phyloP scores from a whole-genome alignment of 2,329 filamentous ascomycete genomes.

The Westerdykella aurantiaca region DNA sequence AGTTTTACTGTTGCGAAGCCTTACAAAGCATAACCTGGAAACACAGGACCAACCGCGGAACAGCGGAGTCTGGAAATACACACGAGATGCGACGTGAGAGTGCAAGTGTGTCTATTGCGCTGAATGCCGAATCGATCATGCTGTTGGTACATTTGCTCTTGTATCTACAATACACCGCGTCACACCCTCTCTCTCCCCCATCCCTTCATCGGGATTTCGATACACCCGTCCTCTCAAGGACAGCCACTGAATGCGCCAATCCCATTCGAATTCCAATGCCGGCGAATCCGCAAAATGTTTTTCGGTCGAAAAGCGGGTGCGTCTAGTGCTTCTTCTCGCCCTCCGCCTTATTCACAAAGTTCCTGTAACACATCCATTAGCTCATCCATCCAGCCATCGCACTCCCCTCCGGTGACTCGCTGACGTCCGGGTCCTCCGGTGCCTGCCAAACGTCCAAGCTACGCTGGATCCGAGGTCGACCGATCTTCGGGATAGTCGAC shows the following conservation, averaged over 20 bases:
- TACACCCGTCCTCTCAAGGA: too few relatives aligned
- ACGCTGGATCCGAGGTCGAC: too few relatives aligned
- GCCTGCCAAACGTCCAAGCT: neutral
- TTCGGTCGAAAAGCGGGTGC: neutral
- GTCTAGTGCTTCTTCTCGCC: conserved; percentile 21
- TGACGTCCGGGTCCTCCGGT: neutral
- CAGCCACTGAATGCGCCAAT: too few relatives aligned
- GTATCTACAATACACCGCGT: conserved; percentile 29
- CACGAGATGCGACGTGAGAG: neutral
- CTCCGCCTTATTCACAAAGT: conserved; percentile 36
- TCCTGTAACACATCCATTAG: conserved; percentile 20
- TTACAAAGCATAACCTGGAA: too few relatives aligned
- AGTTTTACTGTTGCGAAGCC: too few relatives aligned
- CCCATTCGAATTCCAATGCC: neutral
- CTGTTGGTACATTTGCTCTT: neutral
- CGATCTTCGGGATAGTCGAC: conserved; percentile 13
- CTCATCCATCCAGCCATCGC: neutral
- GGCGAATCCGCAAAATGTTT: neutral
- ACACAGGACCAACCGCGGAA: too few relatives aligned
- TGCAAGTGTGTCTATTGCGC: neutral
- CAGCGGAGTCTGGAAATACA: neutral
- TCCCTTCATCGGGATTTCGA: neutral
- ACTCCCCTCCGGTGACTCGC: neutral
- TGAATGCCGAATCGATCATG: neutral
- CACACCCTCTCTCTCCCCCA: neutral